A percentile compares a stretch with the other conserved stretches of the same genome.
phyloP scores from a whole-genome alignment of 2,329 filamentous ascomycete genomes.

The Lecanicillium sp. region DNA sequence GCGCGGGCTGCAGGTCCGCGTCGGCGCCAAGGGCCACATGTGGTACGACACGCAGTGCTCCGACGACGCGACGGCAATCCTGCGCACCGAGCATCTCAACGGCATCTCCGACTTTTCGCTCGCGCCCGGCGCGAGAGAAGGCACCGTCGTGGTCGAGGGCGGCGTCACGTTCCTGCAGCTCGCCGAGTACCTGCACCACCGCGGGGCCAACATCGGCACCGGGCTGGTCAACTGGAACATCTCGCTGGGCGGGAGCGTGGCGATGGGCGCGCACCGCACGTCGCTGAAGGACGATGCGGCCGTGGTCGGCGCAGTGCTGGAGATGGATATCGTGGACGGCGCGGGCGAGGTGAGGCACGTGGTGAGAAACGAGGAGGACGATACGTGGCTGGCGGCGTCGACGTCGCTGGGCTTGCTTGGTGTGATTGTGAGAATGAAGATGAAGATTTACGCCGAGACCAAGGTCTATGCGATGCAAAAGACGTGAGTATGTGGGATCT shows the following conservation, averaged over 20 bases:
- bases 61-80: constrained; percentile 41
- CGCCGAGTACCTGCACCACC: constrained; percentile 42
- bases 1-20: constrained; percentile 36
- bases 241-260: constrained; percentile 42
- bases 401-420: constrained; percentile 44
- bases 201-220: constrained; percentile 41
- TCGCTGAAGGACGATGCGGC: constrained; percentile 43
- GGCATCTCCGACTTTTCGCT: constrained; percentile 39
- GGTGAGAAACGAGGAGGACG: constrained; percentile 34
- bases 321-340: constrained; percentile 45
- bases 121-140: constrained; percentile 22
- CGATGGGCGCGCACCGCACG: constrained; percentile 47
- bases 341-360: constrained; percentile 37
- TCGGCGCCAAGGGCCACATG: constrained; percentile 45
- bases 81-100: constrained; percentile 40
- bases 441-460: constrained; percentile 44
- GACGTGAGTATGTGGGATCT: too few species aligned
- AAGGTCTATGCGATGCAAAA: constrained; percentile 46
- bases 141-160: constrained; percentile 43
- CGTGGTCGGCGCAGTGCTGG: constrained; percentile 42
- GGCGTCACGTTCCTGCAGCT: constrained; percentile 48
- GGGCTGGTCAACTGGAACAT: constrained; percentile 51
- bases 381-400: constrained; percentile 46
- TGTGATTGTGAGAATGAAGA: constrained; percentile 41
- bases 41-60: constrained; percentile 51